A percentile compares a stretch with the other conserved stretches of the same genome.
Conservation (phyloP, 2,329 filamentous ascomycete genomes). For the Pseudocercospora eumusae region DNA sequence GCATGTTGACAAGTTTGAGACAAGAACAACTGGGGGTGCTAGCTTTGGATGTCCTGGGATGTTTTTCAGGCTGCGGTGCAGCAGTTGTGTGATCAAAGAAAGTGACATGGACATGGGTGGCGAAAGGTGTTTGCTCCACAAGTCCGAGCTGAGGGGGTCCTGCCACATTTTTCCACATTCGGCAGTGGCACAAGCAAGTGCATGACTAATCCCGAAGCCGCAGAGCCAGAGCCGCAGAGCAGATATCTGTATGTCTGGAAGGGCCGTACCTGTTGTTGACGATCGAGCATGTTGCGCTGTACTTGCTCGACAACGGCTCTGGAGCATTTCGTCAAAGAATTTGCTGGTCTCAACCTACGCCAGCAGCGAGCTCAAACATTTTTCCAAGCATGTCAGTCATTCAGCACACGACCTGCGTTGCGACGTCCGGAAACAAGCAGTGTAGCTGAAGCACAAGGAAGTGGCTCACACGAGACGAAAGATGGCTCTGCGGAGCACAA, state of each 20-base stretch:
- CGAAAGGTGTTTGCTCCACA: not conserved
- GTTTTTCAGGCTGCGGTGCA: not conserved
- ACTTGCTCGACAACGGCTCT: constrained; percentile 31
- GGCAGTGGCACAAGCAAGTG: not conserved
- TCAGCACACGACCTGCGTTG: constrained; percentile 20
- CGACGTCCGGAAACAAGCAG: constrained; percentile 14
- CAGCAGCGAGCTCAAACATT: constrained; percentile 23
- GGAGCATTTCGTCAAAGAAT: constrained; percentile 29
- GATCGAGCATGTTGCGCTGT: constrained; percentile 25
- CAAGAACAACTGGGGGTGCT: not conserved
- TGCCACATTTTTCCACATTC: too few species aligned
- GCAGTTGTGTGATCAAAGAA: not conserved
- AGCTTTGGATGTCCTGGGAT: not conserved
- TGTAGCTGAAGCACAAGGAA: constrained; percentile 5
- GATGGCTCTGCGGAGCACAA: not conserved
- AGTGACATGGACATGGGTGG: not conserved
- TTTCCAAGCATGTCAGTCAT: constrained; percentile 18
- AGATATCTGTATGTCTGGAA: not conserved
- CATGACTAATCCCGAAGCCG: constrained; percentile 15
- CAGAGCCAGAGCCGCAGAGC: not conserved
- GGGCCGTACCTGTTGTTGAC: not conserved
- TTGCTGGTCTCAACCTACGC: constrained; percentile 30
- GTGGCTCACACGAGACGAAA: not conserved
- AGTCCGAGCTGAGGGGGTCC: not conserved
- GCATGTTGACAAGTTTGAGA: constrained; percentile 8